phyloP scores from a whole-genome alignment of 305 asterid species.

The Fraxinus greggii region DNA sequence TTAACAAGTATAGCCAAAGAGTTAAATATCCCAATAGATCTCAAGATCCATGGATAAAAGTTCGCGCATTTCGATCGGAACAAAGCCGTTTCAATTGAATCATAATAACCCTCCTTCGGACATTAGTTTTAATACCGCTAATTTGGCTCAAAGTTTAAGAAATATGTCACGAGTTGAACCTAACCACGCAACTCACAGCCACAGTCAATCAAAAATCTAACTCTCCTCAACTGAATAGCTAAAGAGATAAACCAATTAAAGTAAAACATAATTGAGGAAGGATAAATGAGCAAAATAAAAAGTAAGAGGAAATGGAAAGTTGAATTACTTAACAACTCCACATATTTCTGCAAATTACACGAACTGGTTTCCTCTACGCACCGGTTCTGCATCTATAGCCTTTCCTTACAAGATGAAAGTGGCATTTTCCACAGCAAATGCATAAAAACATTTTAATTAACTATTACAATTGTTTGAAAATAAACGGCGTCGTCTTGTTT shows the following conservation, averaged over 20 bases:
- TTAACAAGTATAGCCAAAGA: background rate
- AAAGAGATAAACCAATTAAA: background rate
- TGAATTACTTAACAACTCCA: background rate
- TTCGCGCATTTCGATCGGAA: background rate
- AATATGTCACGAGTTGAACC: background rate
- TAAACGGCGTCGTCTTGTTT: background rate
- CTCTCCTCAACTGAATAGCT: background rate
- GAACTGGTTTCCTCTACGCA: background rate
- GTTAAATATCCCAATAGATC: background rate
- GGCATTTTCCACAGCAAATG: background rate
- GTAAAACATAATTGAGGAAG: background rate
- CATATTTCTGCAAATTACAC: background rate
- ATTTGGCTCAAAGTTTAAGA: background rate
- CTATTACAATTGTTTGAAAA: background rate
- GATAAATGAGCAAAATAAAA: background rate
- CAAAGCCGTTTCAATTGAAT: background rate
- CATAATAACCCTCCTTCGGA: background rate
- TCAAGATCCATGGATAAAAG: background rate
- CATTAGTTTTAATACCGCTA: background rate
- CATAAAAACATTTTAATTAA: background rate
- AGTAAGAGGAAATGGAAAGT: background rate
- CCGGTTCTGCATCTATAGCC: background rate
- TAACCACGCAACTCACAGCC: background rate
- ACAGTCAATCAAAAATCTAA: background rate
- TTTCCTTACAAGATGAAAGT: background rate